Conservation (phyloP, 371 early-diverging fungal genomes). For the Mortierella sp. region DNA sequence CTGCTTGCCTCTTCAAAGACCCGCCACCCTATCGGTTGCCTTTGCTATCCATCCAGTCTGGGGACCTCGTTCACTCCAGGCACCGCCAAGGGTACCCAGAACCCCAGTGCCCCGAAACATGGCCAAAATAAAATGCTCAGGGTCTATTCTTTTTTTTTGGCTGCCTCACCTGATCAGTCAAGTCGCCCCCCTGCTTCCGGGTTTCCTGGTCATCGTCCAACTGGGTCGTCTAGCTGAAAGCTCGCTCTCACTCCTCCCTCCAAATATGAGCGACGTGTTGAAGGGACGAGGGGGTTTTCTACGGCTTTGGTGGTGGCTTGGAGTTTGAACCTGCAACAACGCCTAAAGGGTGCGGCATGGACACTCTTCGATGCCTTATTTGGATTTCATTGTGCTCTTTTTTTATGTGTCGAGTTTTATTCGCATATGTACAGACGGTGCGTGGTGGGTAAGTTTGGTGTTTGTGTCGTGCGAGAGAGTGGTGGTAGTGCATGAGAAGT, state of each 20-base stretch:
- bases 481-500: background rate
- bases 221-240: too few species aligned
- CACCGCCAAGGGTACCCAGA: background rate
- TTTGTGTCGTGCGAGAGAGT: background rate
- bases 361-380: constrained; percentile 14
- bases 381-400: background rate
- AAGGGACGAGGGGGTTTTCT: background rate
- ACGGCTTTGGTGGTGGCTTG: background rate
- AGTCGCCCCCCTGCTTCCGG: background rate
- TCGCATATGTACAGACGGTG: background rate
- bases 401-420: background rate
- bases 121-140: too few species aligned
- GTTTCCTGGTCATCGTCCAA: background rate
- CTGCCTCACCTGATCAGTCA: background rate
- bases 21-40: background rate
- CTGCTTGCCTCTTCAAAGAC: background rate
- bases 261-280: background rate
- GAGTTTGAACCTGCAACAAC: background rate
- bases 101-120: background rate
- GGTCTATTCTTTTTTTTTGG: background rate
- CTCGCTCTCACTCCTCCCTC: background rate
- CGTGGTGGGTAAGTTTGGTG: background rate
- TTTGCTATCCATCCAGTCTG: background rate
- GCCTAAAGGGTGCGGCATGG: background rate
- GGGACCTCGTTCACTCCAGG: background rate